Percentiles rank a stretch among this genome's conserved stretches.
phyloP scores from a whole-genome alignment of 176 grass and related monocot species.

The Hyparrhenia diplandra region DNA sequence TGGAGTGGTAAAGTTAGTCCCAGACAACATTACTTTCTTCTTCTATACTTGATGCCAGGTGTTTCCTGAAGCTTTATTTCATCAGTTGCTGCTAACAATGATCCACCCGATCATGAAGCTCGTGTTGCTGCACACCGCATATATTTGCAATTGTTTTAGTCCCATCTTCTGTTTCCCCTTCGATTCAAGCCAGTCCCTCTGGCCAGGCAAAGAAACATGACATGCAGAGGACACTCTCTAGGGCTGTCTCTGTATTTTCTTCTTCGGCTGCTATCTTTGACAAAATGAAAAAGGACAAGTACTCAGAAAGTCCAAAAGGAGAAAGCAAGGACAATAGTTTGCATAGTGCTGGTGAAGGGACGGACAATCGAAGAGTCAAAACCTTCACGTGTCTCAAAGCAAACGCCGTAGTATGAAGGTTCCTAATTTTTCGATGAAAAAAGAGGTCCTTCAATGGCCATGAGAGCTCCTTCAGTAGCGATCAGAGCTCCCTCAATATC shows the following conservation, averaged over 20 bases:
- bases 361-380: conserved; percentile 47
- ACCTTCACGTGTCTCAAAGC: conserved; percentile 68
- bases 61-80: conserved; percentile 96
- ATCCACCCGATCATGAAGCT: conserved; percentile 91
- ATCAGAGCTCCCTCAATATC: conserved; percentile 43
- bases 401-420: conserved; percentile 51
- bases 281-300: conserved; percentile 77
- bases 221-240: conserved; percentile 92
- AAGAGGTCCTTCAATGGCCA: conserved; percentile 50
- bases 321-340: conserved; percentile 47
- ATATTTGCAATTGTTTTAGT: conserved; percentile 99
- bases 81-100: conserved; percentile 97
- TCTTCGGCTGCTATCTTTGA: conserved; percentile 99
- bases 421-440: conserved; percentile 65
- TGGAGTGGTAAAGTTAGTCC: conserved; percentile 15
- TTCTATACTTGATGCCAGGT: conserved; percentile 54
- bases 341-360: conserved; percentile 37
- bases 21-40: conserved; percentile 13
- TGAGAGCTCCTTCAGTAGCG: conserved; percentile 50
- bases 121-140: conserved; percentile 87
- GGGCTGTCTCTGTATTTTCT: conserved; percentile 97
- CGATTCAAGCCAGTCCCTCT: conserved; percentile 39
- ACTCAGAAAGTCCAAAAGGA: conserved; percentile 49
- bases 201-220: conserved; percentile 51
- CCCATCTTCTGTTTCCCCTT: conserved; percentile 85